Evolutionary conservation across 495 filamentous ascomycete genomes (phyloP).

Genomic region (Tuber aestivum): DNA sequence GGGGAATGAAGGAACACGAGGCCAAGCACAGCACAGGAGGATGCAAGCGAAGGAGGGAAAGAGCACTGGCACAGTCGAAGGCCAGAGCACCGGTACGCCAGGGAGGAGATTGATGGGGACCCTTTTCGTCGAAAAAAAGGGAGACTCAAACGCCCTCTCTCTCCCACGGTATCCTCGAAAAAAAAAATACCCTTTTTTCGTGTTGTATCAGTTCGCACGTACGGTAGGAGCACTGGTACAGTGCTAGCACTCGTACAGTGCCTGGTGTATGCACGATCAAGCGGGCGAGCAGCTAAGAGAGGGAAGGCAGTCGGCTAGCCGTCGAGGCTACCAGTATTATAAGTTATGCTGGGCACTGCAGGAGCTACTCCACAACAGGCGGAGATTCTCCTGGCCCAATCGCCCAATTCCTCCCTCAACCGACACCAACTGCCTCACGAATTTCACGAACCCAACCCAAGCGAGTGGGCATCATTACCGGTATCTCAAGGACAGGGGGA

Average conservation of each 20-base stretch:
- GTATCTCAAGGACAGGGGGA: conserved; percentile 19
- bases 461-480: neutral
- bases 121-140: conserved; percentile 26
- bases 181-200: conserved; percentile 1
- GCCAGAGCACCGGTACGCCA: neutral
- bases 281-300: conserved; percentile 30
- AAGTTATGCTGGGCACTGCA: conserved; percentile 14
- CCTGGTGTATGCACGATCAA: conserved; percentile 25
- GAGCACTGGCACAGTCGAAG: conserved; percentile 8
- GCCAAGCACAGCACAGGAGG: neutral
- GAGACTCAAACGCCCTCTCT: neutral
- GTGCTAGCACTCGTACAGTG: too few species aligned
- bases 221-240: too few species aligned
- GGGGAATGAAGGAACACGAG: conserved; percentile 5
- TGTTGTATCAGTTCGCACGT: neutral
- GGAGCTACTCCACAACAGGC: neutral
- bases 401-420: neutral
- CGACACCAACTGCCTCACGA: neutral
- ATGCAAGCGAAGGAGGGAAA: neutral
- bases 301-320: conserved; percentile 35
- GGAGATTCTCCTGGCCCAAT: conserved; percentile 20
- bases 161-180: neutral
- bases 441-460: neutral
- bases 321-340: conserved; percentile 18
- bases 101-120: conserved; percentile 9